Percentiles rank a stretch among this genome's conserved stretches.
phyloP scores from a whole-genome alignment of 2,329 filamentous ascomycete genomes.

The Pseudocercospora macadamiae region DNA sequence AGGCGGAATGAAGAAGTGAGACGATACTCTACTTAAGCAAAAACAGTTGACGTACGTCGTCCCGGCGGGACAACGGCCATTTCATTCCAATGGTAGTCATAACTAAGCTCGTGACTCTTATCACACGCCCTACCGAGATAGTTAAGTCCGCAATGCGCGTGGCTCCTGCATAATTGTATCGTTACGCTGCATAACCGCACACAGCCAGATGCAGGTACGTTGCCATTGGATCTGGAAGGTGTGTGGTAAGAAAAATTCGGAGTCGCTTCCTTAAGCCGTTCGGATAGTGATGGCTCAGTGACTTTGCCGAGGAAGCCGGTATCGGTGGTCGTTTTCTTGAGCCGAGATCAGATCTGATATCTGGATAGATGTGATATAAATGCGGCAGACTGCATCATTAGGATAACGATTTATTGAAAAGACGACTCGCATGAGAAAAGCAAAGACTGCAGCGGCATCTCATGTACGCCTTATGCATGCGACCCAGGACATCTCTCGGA shows the following conservation, averaged over 20 bases:
- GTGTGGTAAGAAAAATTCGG: constrained; percentile 2
- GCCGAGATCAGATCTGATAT: background rate
- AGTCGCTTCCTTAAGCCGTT: constrained; percentile 3
- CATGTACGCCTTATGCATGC: background rate
- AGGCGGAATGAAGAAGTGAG: background rate
- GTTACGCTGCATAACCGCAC: background rate
- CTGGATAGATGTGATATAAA: background rate
- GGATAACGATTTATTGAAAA: too few species aligned
- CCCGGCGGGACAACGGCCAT: background rate
- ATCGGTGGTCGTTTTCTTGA: background rate
- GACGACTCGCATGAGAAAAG: too few species aligned
- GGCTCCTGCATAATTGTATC: background rate
- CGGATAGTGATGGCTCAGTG: background rate
- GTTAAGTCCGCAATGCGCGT: too few species aligned
- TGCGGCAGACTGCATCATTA: background rate
- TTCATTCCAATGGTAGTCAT: background rate
- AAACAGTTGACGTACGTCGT: background rate
- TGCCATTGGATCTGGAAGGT: background rate
- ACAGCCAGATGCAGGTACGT: background rate
- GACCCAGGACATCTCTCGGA: background rate
- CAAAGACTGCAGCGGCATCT: too few species aligned
- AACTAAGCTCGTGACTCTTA: background rate
- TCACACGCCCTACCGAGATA: background rate
- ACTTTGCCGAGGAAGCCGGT: background rate
- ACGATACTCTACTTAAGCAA: background rate